Base-by-base conservation (phyloP, 2,329 filamentous ascomycete genomes). In the Coniochaeta ligniaria region DNA sequence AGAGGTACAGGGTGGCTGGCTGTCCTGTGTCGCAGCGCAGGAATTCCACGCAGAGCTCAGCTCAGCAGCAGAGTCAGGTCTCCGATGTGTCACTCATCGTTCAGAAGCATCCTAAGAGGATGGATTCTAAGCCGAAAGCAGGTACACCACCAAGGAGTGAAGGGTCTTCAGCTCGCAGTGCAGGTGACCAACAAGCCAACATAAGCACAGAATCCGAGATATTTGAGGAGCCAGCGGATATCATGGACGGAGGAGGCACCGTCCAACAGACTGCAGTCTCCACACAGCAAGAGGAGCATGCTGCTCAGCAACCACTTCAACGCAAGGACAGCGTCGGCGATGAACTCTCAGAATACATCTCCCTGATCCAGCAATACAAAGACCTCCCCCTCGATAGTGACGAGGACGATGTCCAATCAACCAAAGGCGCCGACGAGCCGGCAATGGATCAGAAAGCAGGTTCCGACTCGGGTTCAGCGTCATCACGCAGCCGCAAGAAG, bases 301-400 rank as follows among this genome's bases (percentile, higher is more conserved):
- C 16, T 16, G 26, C 16, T 20, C 35, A 26, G 8, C 20, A 45
- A 8, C 56, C 36, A 43, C 20, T 28, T 9, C 50, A 50, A 28
- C 31, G 20, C 45, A 33, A 57, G 55, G 38, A 28, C n/a, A 24
- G 36, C 24, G 31, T 57, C 0, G 63, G 64, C 35, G 87, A 91
- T 66, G 84, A 83, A 31, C 75, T 94, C 9, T 82, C 88, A 35
- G 75, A 83, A 38, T 82, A 84, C 59, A 91, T 95, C 61, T 74
- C 81, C 35, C 79, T 88, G 67, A 78, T 87, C 55, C 84, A 82
- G 66, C 77, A 83, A 60, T 80, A 83, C 35, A 82, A 83, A 61
- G 76, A 88, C 61, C 75, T 92, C 35, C 82, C 83, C 1, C 67
- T 86, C 6, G 81, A 83, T 60, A 68, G 71, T 31, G 80, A 80